Evolutionary conservation across 108 stramenopile species (phyloP), one percentile per base, ranked within the genome.

Genomic region (Fistulifera pelliculosa): DNA sequence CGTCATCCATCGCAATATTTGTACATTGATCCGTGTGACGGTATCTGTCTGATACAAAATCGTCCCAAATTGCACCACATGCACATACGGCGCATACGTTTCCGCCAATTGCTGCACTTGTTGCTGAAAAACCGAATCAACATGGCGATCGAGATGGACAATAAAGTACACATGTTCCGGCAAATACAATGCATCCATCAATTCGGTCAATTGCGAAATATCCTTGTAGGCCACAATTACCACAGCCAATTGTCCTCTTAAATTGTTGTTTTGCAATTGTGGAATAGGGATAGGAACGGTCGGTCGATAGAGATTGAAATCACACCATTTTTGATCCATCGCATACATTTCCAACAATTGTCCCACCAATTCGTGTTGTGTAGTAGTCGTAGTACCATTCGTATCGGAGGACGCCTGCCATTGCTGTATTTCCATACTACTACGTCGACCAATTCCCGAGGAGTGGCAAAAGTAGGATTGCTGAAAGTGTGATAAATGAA

Each of bases 21-120:
- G 56, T 19, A 52, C 47, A 60, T 68, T 65, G 17, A 75, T 43
- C 1, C 22, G 31, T 10, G 61, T 61, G 12, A 75, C 56, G 18
- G 74, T 68, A 60, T 75, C 74, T 23, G 68, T 70, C 19, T 39
- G 17, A 60, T 75, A 69, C 4, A 63, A 48, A 50, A 75, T 60
- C 5, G 57, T 66, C 1, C 74, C 74, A 52, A 75, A 75, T 40
- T 65, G 54, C 13, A 69, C 38, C 1, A 69, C 60, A 8, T 35
- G 31, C 0, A 62, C 61, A 2, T 66, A 60, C 39, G 69, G 69
- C 1, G 21, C 19, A 31, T 70, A 66, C 12, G 19, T 27, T 0
- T 38, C 23, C 24, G 62, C 61, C 23, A 66, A 58, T 12, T 38
- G 21, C 24, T 62, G 49, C 19, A 70, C 61, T 12, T 39, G 16